These are phyloP conservation scores for Huntiella omanensis DNA, from an alignment of 2,329 filamentous ascomycete species.

Conservation along the genomic window DNA sequence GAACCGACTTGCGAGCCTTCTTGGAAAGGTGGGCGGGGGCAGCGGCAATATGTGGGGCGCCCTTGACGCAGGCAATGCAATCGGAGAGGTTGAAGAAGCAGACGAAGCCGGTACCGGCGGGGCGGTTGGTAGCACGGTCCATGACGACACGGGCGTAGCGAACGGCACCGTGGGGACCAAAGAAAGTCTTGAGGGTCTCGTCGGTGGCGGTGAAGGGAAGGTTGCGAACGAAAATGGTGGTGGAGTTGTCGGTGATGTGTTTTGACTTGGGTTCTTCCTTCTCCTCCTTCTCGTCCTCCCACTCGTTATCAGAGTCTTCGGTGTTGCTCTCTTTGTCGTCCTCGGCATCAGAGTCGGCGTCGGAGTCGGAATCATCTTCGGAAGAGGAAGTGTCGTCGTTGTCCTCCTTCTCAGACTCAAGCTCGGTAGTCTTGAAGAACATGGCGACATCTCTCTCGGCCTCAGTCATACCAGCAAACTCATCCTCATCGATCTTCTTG, in stretches of 20 bases:
- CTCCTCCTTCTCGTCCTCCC: constrained; percentile 25
- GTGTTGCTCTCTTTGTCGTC: constrained; percentile 24
- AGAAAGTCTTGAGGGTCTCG: constrained; percentile 66
- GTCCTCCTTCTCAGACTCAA: constrained; percentile 37
- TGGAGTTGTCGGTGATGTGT: constrained; percentile 43
- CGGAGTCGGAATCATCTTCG: constrained; percentile 24
- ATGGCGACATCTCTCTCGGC: constrained; percentile 25
- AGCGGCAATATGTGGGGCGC: constrained; percentile 43
- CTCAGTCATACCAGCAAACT: constrained; percentile 16
- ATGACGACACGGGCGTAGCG: constrained; percentile 84
- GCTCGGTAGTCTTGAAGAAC: constrained; percentile 38
- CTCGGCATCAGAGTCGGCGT: constrained; percentile 24
- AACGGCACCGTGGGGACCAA: constrained; percentile 69
- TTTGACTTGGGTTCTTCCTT: constrained; percentile 28
- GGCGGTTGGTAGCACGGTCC: constrained; percentile 66
- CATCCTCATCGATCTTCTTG: constrained; percentile 15
- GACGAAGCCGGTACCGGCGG: constrained; percentile 85
- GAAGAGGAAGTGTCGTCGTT: constrained; percentile 28
- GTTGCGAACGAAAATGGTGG: constrained; percentile 83
- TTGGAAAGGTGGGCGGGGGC: constrained; percentile 15
- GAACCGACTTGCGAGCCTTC: constrained; percentile 56
- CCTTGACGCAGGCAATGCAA: constrained; percentile 55
- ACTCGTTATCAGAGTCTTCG: constrained; percentile 26
- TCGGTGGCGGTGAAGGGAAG: constrained; percentile 79
- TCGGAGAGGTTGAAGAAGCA: constrained; percentile 70